Conservation (phyloP, 805 yeast genomes). For the Starmerella lactis-condensi region DNA sequence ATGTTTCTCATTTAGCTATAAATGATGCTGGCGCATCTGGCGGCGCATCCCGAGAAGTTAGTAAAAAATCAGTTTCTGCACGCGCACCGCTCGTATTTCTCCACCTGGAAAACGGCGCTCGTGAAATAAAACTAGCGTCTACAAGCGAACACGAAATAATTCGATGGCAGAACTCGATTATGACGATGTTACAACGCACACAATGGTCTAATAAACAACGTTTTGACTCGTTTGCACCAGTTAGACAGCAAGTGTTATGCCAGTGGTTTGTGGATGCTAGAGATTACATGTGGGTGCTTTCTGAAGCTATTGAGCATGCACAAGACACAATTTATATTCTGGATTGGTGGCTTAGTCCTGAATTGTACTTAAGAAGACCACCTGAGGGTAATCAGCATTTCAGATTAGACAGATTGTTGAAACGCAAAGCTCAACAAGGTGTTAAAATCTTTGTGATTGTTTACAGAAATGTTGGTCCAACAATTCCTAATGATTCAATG, state of each 20-base stretch:
- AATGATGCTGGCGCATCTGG: too few species aligned
- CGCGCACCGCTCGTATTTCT: slow-evolving; percentile 15
- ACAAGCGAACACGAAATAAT: slow-evolving; percentile 65
- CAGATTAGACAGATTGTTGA: slow-evolving; percentile 74
- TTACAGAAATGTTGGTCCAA: slow-evolving; percentile 82
- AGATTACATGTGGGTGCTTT: slow-evolving; percentile 91
- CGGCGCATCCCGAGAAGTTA: background rate
- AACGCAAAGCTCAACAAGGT: slow-evolving; percentile 82
- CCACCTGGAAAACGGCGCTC: slow-evolving; percentile 23
- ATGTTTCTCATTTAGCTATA: slow-evolving; percentile 3
- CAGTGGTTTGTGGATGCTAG: slow-evolving; percentile 96
- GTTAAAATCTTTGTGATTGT: slow-evolving; percentile 82
- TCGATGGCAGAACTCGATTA: slow-evolving; percentile 63
- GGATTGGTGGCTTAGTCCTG: slow-evolving; percentile 98
- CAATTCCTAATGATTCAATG: slow-evolving; percentile 81
- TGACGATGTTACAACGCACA: slow-evolving; percentile 43
- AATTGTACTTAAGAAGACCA: slow-evolving; percentile 78
- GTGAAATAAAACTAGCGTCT: slow-evolving; percentile 34
- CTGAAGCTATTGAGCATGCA: slow-evolving; percentile 83
- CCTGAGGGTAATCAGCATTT: slow-evolving; percentile 88
- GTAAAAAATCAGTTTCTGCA: slow-evolving; percentile 3
- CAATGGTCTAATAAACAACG: slow-evolving; percentile 59
- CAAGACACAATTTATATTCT: slow-evolving; percentile 83
- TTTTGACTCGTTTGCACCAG: slow-evolving; percentile 84
- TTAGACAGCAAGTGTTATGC: slow-evolving; percentile 65